Evolutionary conservation across 768 basidiomycete genomes (phyloP), one percentile per base, ranked within the genome.

Genomic region (Collybia sordida): DNA sequence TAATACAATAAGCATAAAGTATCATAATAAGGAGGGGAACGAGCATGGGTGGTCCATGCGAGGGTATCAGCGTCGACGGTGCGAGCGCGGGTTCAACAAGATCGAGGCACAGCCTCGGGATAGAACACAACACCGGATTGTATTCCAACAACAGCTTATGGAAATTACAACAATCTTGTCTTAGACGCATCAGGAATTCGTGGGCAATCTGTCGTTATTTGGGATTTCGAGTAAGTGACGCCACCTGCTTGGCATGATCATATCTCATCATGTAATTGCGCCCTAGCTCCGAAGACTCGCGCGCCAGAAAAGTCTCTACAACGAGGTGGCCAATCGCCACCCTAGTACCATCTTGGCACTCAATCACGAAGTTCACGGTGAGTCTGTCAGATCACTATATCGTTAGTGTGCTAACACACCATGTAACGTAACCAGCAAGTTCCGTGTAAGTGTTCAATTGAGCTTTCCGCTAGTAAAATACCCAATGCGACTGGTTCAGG

Each of bases 311-410:
- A 45, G 49, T 4, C 41, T 52, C 17, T 75, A 73, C 46, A 56
- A 61, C 39, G 50, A 59, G 1, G 43, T 67, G 7, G 59, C 63
- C 9, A 47, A 42, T 15, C 45, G 52, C n/a, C 71, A 61, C 28
- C 75, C 74, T 0, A 49, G 54, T 15, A 72, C 58, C 11, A 59
- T 74, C n/a, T 55, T 77, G 38, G 66, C 72, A 11, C 59, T 77
- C 35, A 67, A 74, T 47, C 74, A 77, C 49, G 74, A 75, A 51
- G 62, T 65, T 15, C 56, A 66, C 21, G 59, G 68, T 69, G 39
- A 31, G 65, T 57, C 19, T 24, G 22, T 3, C 24, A 35, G n/a
- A 6, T 38, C 19, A 25, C 21, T n/a, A 34, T 36, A 46, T 47
- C 23, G 40, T 19, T 14, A 25, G 14, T 2, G 14, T 6, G 34